Evolutionary conservation across 306 rosid species (phyloP).

Genomic region (Adenanthera pavonina): DNA sequence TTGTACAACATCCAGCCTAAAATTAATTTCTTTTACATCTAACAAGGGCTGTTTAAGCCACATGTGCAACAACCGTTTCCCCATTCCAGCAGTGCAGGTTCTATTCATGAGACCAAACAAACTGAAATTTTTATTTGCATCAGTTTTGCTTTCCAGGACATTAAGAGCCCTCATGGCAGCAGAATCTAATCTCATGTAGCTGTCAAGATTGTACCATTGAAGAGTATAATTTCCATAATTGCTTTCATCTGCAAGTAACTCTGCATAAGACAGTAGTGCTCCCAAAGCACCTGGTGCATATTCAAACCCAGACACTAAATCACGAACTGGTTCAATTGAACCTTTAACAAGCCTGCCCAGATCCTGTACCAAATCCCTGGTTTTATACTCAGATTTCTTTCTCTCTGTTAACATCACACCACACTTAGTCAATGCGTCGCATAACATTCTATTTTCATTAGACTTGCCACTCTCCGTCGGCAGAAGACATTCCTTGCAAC

Average conservation of each 20-base stretch:
- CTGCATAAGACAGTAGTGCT: constrained; percentile 84
- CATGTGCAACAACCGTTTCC: constrained; percentile 85
- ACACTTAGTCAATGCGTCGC: constrained; percentile 77
- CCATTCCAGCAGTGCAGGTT: constrained; percentile 99
- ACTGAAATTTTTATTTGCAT: constrained; percentile 97
- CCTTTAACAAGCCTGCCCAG: constrained; percentile 94
- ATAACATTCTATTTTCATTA: constrained; percentile 62
- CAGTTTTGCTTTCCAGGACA: constrained; percentile 87
- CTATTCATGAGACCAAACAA: constrained; percentile 94
- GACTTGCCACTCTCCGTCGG: constrained; percentile 71
- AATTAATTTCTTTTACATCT: constrained; percentile 77
- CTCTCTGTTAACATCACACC: constrained; percentile 91
- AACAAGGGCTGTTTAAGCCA: constrained; percentile 97
- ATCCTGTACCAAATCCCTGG: constrained; percentile 88
- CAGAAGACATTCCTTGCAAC: constrained; percentile 94
- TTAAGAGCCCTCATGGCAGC: constrained; percentile 95
- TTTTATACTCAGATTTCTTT: constrained; percentile 85
- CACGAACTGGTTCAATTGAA: constrained; percentile 86
- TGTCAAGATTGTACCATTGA: constrained; percentile 76
- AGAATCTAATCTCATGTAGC: constrained; percentile 91
- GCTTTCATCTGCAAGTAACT: constrained; percentile 87
- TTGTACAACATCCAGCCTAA: constrained; percentile 86
- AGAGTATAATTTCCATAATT: constrained; percentile 83
- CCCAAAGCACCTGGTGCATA: constrained; percentile 90
- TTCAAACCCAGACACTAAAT: constrained; percentile 86